Percentiles rank a stretch among this genome's conserved stretches.
Evolutionary conservation across 1,284 basidiomycete genomes (phyloP).

Genomic region (Moesziomyces aphidis): DNA sequence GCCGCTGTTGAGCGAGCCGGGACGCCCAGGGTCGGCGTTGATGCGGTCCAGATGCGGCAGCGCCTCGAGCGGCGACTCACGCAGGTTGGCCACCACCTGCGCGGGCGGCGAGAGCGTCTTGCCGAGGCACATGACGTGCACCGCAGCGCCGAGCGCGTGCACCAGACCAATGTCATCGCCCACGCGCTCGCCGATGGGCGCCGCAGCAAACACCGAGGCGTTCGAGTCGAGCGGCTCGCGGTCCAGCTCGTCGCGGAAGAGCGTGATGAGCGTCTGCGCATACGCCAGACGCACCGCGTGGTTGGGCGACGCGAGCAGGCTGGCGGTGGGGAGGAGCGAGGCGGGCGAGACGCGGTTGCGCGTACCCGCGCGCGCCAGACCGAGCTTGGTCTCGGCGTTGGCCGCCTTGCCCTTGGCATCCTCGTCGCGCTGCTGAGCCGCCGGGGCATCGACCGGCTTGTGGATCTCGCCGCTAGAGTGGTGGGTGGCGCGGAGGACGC

Average conservation of each 20-base stretch:
- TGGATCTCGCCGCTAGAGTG: conserved; percentile 69
- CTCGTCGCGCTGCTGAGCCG: neutral
- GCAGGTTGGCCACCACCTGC: conserved; percentile 22
- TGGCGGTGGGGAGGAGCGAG: conserved; percentile 44
- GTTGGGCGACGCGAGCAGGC: conserved; percentile 53
- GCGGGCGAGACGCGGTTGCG: conserved; percentile 52
- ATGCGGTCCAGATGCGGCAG: conserved; percentile 71
- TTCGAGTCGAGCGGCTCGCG: conserved; percentile 27
- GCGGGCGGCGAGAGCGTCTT: conserved; percentile 52
- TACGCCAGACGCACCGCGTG: conserved; percentile 55
- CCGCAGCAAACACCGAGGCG: conserved; percentile 28
- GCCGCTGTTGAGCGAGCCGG: conserved; percentile 30
- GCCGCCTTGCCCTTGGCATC: conserved; percentile 47
- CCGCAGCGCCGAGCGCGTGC: conserved; percentile 58
- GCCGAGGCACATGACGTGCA: conserved; percentile 53
- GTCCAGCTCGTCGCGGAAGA: conserved; percentile 52
- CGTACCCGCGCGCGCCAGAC: conserved; percentile 45
- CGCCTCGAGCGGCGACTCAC: conserved; percentile 67
- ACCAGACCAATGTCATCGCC: conserved; percentile 50
- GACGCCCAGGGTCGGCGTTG: conserved; percentile 66
- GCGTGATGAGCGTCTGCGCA: conserved; percentile 55
- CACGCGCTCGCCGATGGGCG: conserved; percentile 36
- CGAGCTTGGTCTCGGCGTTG: conserved; percentile 24
- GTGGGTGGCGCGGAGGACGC: conserved; percentile 78
- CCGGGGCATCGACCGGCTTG: conserved; percentile 42